phyloP scores from a whole-genome alignment of 768 basidiomycete genomes.

The Boletus rubroflammeus region DNA sequence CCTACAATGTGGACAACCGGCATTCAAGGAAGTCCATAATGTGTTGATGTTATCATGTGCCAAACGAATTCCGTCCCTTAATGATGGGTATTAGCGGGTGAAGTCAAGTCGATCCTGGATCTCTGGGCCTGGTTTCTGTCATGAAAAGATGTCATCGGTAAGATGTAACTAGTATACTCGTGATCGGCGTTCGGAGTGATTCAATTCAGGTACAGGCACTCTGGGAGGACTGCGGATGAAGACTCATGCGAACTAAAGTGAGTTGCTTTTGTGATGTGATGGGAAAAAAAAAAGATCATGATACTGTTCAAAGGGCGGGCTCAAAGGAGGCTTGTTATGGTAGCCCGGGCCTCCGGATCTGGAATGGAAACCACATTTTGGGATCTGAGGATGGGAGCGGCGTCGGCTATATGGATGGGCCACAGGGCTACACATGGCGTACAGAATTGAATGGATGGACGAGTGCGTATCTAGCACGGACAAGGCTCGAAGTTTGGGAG shows the following conservation, averaged over 20 bases:
- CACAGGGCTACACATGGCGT: not conserved
- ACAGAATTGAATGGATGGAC: not conserved
- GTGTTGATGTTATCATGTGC: not conserved
- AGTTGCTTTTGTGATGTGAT: not conserved
- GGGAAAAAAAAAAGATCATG: not conserved
- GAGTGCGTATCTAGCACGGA: not conserved
- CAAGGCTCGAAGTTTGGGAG: not conserved
- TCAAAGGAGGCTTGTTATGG: too few relatives aligned
- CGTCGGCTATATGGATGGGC: not conserved
- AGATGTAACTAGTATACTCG: not conserved
- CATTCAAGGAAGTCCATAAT: not conserved
- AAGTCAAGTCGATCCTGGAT: not conserved
- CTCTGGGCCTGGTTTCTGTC: not conserved
- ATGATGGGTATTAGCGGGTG: not conserved
- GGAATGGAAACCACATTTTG: not conserved
- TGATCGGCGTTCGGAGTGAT: not conserved
- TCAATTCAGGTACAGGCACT: not conserved
- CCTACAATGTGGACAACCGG: not conserved
- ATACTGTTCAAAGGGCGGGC: too few relatives aligned
- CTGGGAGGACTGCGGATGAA: not conserved
- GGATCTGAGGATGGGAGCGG: not conserved
- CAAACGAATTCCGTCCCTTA: not conserved
- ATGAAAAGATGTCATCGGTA: not conserved
- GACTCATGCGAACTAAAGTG: not conserved
- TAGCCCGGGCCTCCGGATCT: not conserved